Evolutionary conservation across 1,139 yeast species (phyloP).

Genomic region (Yarrowia galli): DNA sequence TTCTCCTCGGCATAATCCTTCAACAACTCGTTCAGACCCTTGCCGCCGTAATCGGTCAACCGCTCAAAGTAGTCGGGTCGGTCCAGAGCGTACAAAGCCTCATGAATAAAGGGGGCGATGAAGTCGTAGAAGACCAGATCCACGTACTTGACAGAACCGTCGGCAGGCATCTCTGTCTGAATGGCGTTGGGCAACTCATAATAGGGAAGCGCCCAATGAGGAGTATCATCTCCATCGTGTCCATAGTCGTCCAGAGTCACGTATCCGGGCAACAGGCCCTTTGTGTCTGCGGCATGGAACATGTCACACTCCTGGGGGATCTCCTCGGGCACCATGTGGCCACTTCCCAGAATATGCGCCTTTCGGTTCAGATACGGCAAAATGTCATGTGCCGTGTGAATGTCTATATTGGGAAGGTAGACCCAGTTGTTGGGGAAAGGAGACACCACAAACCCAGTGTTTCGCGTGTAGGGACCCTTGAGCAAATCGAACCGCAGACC

Average conservation of each 20-base stretch:
- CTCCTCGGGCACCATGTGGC: constrained; percentile 35
- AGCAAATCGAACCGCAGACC: constrained; percentile 87
- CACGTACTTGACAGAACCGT: constrained; percentile 51
- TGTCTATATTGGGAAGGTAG: constrained; percentile 60
- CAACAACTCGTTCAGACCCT: constrained; percentile 58
- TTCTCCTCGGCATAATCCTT: constrained; percentile 44
- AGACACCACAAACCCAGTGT: constrained; percentile 81
- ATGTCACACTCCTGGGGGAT: constrained; percentile 37
- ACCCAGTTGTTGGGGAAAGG: constrained; percentile 88
- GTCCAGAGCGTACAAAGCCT: constrained; percentile 58
- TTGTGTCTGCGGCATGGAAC: constrained; percentile 19
- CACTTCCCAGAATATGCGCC: constrained; percentile 54
- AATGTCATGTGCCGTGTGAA: constrained; percentile 58
- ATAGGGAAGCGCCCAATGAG: constrained; percentile 67
- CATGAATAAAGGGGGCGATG: constrained; percentile 65
- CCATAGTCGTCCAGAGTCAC: constrained; percentile 87
- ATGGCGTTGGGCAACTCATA: constrained; percentile 80
- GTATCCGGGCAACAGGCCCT: constrained; percentile 62
- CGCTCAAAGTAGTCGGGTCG: constrained; percentile 40
- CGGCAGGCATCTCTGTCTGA: constrained; percentile 54
- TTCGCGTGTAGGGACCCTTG: constrained; percentile 83
- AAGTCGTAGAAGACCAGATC: constrained; percentile 84
- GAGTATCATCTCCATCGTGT: constrained; percentile 85
- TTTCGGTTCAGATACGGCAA: constrained; percentile 60
- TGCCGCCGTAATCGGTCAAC: constrained; percentile 58